These are phyloP conservation scores for Scheffersomyces stambukii DNA, from an alignment of 1,139 yeast species.

Conservation along the genomic window DNA sequence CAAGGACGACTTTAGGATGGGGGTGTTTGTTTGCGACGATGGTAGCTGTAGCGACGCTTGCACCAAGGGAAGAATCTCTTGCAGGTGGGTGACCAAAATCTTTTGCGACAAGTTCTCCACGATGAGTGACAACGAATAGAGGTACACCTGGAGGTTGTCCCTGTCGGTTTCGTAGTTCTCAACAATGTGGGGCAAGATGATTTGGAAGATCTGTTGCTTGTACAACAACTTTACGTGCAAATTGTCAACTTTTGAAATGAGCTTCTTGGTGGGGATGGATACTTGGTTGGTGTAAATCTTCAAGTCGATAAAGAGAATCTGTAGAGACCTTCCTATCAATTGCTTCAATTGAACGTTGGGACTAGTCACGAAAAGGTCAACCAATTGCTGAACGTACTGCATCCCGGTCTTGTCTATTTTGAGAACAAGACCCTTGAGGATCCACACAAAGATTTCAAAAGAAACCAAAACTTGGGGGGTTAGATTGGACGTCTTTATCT, in stretches of 20 bases:
- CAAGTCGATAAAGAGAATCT: conserved; percentile 63
- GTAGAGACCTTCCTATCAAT: conserved; percentile 51
- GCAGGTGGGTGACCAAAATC: conserved; percentile 36
- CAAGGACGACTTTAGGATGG: conserved; percentile 59
- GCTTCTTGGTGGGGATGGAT: conserved; percentile 16
- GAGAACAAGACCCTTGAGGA: conserved; percentile 64
- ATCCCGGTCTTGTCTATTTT: conserved; percentile 50
- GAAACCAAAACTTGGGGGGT: conserved; percentile 4
- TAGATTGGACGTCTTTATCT: background rate
- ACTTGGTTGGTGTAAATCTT: conserved; percentile 47
- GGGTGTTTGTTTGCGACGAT: conserved; percentile 15
- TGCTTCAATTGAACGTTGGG: conserved; percentile 18
- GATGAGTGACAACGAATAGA: conserved; percentile 64
- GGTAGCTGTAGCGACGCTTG: conserved; percentile 59
- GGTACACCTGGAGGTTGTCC: conserved; percentile 33
- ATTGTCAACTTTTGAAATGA: conserved; percentile 49
- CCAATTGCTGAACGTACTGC: conserved; percentile 32
- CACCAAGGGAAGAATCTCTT: conserved; percentile 64
- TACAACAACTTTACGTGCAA: conserved; percentile 62
- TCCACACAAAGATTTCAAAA: conserved; percentile 64
- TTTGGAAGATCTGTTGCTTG: conserved; percentile 73
- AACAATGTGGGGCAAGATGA: conserved; percentile 49
- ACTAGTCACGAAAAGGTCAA: conserved; percentile 37
- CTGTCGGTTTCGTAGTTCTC: conserved; percentile 27
- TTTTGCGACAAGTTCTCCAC: conserved; percentile 47